phyloP scores from a whole-genome alignment of 2,329 filamentous ascomycete species.

The Myotisia sp. region DNA sequence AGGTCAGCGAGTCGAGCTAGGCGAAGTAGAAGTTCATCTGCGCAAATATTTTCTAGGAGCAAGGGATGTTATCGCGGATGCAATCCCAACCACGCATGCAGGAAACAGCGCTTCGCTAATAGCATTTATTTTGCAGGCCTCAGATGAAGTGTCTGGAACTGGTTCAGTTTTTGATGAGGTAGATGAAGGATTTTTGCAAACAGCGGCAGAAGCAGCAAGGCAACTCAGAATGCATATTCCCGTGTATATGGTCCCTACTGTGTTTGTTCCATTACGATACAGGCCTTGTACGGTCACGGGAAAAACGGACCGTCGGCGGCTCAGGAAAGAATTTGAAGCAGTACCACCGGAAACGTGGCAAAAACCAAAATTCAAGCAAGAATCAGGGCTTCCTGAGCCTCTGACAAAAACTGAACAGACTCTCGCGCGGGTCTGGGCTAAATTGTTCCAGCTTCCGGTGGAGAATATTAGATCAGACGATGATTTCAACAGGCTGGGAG shows the following conservation, averaged over 20 bases:
- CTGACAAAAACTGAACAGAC: neutral
- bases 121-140: neutral
- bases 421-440: neutral
- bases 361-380: too few relatives aligned
- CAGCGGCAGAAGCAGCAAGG: neutral
- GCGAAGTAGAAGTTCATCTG: conserved; percentile 60
- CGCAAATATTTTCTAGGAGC: conserved; percentile 28
- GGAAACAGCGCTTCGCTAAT: conserved; percentile 4
- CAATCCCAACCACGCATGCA: conserved; percentile 14
- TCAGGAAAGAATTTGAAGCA: too few relatives aligned
- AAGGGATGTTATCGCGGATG: conserved; percentile 24
- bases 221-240: conserved; percentile 1
- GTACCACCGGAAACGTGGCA: too few relatives aligned
- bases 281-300: conserved; percentile 23
- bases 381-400: too few relatives aligned
- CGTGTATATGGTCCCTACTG: conserved; percentile 6
- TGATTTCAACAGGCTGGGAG: neutral
- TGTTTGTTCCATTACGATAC: conserved; percentile 7
- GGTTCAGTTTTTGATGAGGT: neutral
- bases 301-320: conserved; percentile 20
- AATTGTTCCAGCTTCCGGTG: neutral
- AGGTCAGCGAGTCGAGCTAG: neutral
- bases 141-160: too few relatives aligned
- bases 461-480: neutral
- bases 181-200: neutral